phyloP scores from a whole-genome alignment of 306 rosid genomes.

The Lathyrus tuberosus region DNA sequence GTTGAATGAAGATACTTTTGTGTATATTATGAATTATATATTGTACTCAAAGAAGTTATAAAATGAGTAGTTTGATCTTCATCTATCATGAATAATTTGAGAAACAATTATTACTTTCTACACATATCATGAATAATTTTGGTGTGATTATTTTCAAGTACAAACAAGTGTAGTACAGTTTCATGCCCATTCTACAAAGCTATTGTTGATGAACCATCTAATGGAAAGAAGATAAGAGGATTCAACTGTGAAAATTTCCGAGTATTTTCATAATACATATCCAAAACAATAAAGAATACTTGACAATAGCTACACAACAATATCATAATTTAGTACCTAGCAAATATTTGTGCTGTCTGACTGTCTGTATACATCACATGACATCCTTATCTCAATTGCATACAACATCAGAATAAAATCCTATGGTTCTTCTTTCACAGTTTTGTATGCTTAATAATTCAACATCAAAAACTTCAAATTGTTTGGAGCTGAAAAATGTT shows the following conservation, averaged over 20 bases:
- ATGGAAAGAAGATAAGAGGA: background rate
- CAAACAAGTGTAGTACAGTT: background rate
- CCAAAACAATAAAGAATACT: background rate
- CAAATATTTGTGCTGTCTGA: slow-evolving; percentile 3
- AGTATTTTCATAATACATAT: background rate
- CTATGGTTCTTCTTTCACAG: slow-evolving; percentile 86
- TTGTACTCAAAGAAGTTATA: too few species aligned
- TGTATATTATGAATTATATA: too few species aligned
- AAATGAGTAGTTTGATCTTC: too few species aligned
- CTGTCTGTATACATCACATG: background rate
- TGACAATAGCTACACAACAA: too few species aligned
- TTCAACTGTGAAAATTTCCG: background rate
- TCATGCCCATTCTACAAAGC: background rate
- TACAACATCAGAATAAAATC: slow-evolving; percentile 84
- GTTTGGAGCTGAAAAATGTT: slow-evolving; percentile 94
- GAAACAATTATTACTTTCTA: too few species aligned
- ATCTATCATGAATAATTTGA: too few species aligned
- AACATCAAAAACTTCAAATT: slow-evolving; percentile 94
- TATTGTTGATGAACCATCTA: background rate
- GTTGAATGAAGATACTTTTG: too few species aligned
- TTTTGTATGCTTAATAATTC: slow-evolving; percentile 75
- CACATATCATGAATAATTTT: too few species aligned
- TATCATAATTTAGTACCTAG: background rate
- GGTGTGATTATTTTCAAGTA: too few species aligned
- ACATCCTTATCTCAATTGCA: slow-evolving; percentile 51